Evolutionary conservation across 2,329 filamentous ascomycete species (phyloP), one percentile per base, ranked within the genome.

Genomic region (Arthroderma sp.): DNA sequence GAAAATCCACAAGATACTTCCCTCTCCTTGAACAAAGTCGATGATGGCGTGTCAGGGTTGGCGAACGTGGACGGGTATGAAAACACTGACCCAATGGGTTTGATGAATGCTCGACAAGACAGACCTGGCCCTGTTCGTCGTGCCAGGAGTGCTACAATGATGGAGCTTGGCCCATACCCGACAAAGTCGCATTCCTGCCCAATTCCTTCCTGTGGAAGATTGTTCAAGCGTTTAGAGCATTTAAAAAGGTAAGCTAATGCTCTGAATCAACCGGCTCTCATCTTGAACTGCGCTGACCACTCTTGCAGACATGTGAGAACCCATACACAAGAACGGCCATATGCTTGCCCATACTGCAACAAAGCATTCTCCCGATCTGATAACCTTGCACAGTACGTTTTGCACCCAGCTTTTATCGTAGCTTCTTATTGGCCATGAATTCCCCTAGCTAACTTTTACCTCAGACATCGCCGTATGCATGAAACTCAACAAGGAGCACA

Each of bases 221-320:
- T 95, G 50, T 98, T 98, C 77, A 98, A 98, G 80, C 82, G 91
- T 67, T 78, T 98, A 72, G 91, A 98, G 72, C 91, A 98, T 71
- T 80, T 98, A 61, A 98, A 98, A 77, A 82, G 89, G 86, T 94
- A 86, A 36, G 40, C 32, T 5, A 15, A 29, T 10, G 3, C 11
- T 36, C 32, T 79, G 83, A 73, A 60, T 59, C 54, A 57, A 32
- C 34, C 15, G 15, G 15, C 30, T 27, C 57, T 56, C 50, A 49
- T 61, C 62, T 59, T 64, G 49, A 38, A 44, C 38, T 38, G 39
- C 40, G 42, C 55, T 57, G 57, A 54, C 51, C 51, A 41, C 44
- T 37, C 37, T 48, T 47, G 57, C 76, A 94, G 88, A 75, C 91
- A 98, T 71, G 91, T 98, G 66, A 85, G 91, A 70, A 98, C 91